Conservation (phyloP, 345 rosid genomes). For the Rubroshorea leprosula region DNA sequence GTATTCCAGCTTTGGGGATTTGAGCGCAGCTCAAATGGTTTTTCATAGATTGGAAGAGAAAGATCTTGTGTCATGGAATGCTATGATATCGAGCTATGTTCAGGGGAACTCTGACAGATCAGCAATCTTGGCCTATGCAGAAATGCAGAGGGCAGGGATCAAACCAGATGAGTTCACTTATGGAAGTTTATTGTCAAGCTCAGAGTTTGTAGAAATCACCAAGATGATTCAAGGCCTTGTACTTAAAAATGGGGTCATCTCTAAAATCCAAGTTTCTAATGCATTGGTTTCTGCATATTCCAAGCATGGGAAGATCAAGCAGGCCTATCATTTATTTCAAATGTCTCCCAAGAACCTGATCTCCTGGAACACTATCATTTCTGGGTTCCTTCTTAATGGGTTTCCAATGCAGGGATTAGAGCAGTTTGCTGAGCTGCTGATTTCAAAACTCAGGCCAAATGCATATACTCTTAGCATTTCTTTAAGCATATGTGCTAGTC, state of each 20-base stretch:
- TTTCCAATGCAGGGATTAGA: slow-evolving; percentile 38
- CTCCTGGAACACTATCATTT: slow-evolving; percentile 68
- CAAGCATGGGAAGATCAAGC: slow-evolving; percentile 41
- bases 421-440: slow-evolving; percentile 37
- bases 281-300: slow-evolving; percentile 64
- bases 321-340: slow-evolving; percentile 42
- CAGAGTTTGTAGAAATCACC: slow-evolving; percentile 27
- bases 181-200: slow-evolving; percentile 62
- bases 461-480: slow-evolving; percentile 47
- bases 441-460: slow-evolving; percentile 43
- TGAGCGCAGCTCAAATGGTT: slow-evolving; percentile 29
- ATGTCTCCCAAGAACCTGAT: slow-evolving; percentile 42
- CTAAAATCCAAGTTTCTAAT: slow-evolving; percentile 54
- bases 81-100: slow-evolving; percentile 58
- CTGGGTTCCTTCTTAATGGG: slow-evolving; percentile 50
- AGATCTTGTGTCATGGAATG: slow-evolving; percentile 77
- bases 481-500: slow-evolving; percentile 46
- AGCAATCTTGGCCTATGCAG: slow-evolving; percentile 37
- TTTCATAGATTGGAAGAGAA: slow-evolving; percentile 46
- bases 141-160: slow-evolving; percentile 46
- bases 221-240: slow-evolving; percentile 52
- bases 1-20: slow-evolving; percentile 44
- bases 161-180: slow-evolving; percentile 65
- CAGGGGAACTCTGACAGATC: slow-evolving; percentile 33
- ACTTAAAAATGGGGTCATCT: slow-evolving; percentile 38